Evolutionary conservation across 371 early-diverging fungal species (phyloP).

Genomic region (Coemansia sp.): DNA sequence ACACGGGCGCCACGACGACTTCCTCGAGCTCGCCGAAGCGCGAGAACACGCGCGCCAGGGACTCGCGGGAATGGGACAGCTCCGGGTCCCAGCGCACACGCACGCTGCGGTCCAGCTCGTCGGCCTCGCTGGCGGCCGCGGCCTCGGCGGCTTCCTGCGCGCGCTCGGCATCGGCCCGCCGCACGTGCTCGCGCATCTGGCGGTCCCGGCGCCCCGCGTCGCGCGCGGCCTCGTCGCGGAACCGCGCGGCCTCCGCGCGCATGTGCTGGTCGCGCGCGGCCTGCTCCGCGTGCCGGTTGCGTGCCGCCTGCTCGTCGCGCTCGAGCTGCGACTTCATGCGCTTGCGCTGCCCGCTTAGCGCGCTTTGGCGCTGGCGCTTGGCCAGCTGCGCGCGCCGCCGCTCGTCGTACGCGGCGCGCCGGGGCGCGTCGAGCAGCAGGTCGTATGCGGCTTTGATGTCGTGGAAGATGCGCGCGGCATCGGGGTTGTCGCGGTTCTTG

Average conservation of each 20-base stretch:
- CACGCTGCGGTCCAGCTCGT: constrained; percentile 42
- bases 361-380: constrained; percentile 40
- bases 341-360: constrained; percentile 38
- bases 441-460: constrained; percentile 47
- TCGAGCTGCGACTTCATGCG: constrained; percentile 50
- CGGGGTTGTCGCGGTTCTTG: constrained; percentile 52
- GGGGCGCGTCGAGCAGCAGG: constrained; percentile 30
- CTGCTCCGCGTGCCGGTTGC: constrained; percentile 7
- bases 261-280: constrained; percentile 13
- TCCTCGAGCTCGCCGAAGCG: constrained; percentile 39
- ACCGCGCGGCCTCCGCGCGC: constrained; percentile 36
- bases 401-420: constrained; percentile 32
- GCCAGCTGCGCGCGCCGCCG: constrained; percentile 27
- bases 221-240: constrained; percentile 33
- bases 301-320: constrained; percentile 32
- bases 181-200: constrained; percentile 39
- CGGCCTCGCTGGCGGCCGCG: constrained; percentile 15
- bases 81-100: constrained; percentile 34
- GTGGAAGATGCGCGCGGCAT: constrained; percentile 40
- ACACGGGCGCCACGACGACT: constrained; percentile 37
- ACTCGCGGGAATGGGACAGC: background rate
- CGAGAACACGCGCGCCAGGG: constrained; percentile 20
- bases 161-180: constrained; percentile 13
- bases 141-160: constrained; percentile 2
- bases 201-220: constrained; percentile 31